A percentile compares a stretch with the other conserved stretches of the same genome.
Evolutionary conservation across 1,284 basidiomycete species (phyloP).

Genomic region (Pisolithus thermaeus): DNA sequence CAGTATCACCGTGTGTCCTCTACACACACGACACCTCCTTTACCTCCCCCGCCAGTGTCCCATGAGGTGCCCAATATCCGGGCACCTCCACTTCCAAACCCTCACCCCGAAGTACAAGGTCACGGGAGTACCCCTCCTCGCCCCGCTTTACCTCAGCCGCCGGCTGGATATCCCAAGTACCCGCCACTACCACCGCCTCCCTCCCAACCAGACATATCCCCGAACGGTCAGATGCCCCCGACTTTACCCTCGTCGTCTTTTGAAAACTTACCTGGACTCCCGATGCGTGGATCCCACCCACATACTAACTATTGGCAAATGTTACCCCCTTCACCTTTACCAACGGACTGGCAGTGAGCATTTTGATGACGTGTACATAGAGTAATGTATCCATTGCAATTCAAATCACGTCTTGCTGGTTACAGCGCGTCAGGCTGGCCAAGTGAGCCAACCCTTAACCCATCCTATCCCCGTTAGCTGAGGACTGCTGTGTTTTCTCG

Average conservation of each 20-base stretch:
- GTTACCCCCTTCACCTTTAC: conserved; percentile 17
- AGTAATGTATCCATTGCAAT: conserved; percentile 7
- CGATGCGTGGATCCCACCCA: conserved; percentile 35
- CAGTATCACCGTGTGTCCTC: conserved; percentile 25
- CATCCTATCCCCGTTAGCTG: not conserved
- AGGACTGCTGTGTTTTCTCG: conserved; percentile 22
- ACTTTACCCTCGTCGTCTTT: conserved; percentile 24
- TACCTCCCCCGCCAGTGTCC: conserved; percentile 15
- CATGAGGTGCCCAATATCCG: conserved; percentile 14
- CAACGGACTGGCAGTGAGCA: conserved; percentile 22
- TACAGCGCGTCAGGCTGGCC: not conserved
- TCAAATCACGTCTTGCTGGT: not conserved
- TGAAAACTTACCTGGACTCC: conserved; percentile 33
- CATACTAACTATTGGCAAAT: conserved; percentile 24
- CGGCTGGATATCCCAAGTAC: conserved; percentile 29
- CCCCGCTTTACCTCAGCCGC: conserved; percentile 37
- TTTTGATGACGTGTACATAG: conserved; percentile 5
- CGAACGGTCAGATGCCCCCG: conserved; percentile 24
- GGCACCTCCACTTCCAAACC: conserved; percentile 26
- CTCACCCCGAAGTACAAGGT: conserved; percentile 16
- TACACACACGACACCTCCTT: conserved; percentile 14
- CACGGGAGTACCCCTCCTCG: conserved; percentile 24
- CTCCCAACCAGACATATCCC: conserved; percentile 23
- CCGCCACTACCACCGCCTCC: conserved; percentile 35
- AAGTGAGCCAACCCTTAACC: not conserved